These are phyloP conservation scores for Penicillium turbatum DNA, from an alignment of 495 filamentous ascomycete genomes.

Conservation along the genomic window DNA sequence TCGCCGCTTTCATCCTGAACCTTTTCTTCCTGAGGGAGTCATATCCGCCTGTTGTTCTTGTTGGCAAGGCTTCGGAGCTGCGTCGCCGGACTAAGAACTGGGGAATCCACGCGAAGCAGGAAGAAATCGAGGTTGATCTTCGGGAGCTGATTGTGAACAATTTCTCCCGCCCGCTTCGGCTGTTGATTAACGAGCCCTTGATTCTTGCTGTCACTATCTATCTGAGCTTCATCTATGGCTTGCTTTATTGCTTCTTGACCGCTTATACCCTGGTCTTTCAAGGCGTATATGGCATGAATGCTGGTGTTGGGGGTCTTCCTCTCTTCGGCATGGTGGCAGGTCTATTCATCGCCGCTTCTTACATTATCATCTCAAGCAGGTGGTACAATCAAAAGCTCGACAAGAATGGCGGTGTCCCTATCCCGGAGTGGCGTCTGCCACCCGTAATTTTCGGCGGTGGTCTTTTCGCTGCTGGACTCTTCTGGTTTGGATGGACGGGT, in stretches of 20 bases:
- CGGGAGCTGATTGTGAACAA: slow-evolving; percentile 48
- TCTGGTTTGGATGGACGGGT: slow-evolving; percentile 83
- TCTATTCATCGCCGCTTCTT: slow-evolving; percentile 33
- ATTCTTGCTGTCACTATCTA: slow-evolving; percentile 30
- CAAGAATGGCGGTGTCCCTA: slow-evolving; percentile 66
- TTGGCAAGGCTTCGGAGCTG: slow-evolving; percentile 71
- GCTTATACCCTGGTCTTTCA: slow-evolving; percentile 44
- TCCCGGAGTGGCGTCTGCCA: slow-evolving; percentile 85
- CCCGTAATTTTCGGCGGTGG: slow-evolving; percentile 72
- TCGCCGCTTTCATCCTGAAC: slow-evolving; percentile 62
- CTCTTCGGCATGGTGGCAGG: slow-evolving; percentile 44
- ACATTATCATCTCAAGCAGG: slow-evolving; percentile 24
- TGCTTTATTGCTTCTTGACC: slow-evolving; percentile 45
- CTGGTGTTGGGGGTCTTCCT: slow-evolving; percentile 37
- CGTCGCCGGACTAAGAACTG: slow-evolving; percentile 83
- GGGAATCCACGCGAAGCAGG: slow-evolving; percentile 92
- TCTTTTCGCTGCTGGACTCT: slow-evolving; percentile 69
- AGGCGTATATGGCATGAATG: slow-evolving; percentile 33
- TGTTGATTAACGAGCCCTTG: slow-evolving; percentile 28
- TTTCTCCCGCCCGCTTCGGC: slow-evolving; percentile 28
- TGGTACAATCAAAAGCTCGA: slow-evolving; percentile 56
- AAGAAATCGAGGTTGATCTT: slow-evolving; percentile 86
- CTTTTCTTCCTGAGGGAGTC: slow-evolving; percentile 77
- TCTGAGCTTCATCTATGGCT: slow-evolving; percentile 39
- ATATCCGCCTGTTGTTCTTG: slow-evolving; percentile 78